phyloP scores from a whole-genome alignment of 2,329 filamentous ascomycete genomes.

The Cladobotryum mycophilum region DNA sequence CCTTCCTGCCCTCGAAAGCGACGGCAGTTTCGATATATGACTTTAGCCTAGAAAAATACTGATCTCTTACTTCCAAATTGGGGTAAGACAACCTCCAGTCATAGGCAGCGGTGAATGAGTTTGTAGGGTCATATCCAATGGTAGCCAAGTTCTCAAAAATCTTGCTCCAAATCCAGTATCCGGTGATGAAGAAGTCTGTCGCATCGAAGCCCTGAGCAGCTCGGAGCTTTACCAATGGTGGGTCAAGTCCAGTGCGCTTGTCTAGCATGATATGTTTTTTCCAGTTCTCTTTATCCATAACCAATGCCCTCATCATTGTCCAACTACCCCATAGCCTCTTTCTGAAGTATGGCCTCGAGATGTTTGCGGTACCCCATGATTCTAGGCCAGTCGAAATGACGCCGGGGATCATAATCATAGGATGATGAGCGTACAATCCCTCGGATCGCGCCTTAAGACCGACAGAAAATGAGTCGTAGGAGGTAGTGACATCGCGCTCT shows the following conservation, averaged over 20 bases:
- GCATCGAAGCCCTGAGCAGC: constrained; percentile 96
- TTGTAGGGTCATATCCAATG: constrained; percentile 87
- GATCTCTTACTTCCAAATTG: constrained; percentile 84
- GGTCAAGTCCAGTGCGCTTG: constrained; percentile 83
- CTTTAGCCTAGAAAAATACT: constrained; percentile 90
- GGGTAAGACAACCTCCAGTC: constrained; percentile 91
- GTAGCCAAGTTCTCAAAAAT: constrained; percentile 95
- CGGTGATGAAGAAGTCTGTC: constrained; percentile 86
- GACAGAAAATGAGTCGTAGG: constrained; percentile 90
- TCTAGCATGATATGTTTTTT: constrained; percentile 97
- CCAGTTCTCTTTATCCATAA: constrained; percentile 90
- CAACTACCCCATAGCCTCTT: constrained; percentile 96
- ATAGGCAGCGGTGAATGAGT: constrained; percentile 64
- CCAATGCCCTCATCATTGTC: constrained; percentile 96
- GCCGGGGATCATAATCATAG: constrained; percentile 94
- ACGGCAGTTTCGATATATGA: constrained; percentile 81
- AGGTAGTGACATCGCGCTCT: constrained; percentile 74
- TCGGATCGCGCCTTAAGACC: constrained; percentile 76
- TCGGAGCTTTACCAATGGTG: constrained; percentile 80
- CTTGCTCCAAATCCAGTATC: constrained; percentile 99
- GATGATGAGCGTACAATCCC: constrained; percentile 75
- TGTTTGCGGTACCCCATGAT: constrained; percentile 87
- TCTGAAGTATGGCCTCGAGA: constrained; percentile 83
- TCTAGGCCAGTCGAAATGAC: constrained; percentile 97
- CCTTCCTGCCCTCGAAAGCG: constrained; percentile 68